phyloP scores from a whole-genome alignment of 2,329 filamentous ascomycete genomes.

The Cadophora sp. region DNA sequence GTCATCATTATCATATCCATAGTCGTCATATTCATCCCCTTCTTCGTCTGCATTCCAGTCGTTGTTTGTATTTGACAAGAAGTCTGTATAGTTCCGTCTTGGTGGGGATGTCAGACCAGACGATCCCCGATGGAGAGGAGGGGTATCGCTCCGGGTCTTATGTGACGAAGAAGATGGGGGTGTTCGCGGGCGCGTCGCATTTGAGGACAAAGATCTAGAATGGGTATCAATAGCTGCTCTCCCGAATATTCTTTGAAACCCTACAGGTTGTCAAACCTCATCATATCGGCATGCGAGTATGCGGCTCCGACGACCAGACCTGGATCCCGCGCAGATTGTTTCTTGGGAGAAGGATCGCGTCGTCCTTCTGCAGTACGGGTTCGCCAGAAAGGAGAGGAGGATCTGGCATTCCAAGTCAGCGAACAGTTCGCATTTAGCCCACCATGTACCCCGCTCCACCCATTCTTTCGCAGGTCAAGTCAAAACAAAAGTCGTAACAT shows the following conservation, averaged over 20 bases:
- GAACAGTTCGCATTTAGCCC: constrained; percentile 12
- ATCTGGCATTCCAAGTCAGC: constrained; percentile 58
- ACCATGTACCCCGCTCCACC: constrained; percentile 20
- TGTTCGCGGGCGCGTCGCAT: constrained; percentile 73
- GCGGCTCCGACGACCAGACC: constrained; percentile 88
- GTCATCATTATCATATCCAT: constrained; percentile 81
- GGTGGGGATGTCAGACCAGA: constrained; percentile 66
- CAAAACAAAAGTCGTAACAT: constrained; percentile 47
- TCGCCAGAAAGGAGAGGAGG: constrained; percentile 89
- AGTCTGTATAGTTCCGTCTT: constrained; percentile 78
- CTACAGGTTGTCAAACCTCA: constrained; percentile 85
- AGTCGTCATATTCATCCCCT: constrained; percentile 73
- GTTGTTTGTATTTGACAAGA: constrained; percentile 81
- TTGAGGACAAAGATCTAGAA: constrained; percentile 63
- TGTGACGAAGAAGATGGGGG: constrained; percentile 69
- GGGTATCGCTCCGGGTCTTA: constrained; percentile 61
- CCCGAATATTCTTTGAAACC: constrained; percentile 41
- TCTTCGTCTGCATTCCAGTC: constrained; percentile 80
- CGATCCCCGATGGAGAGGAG: constrained; percentile 59
- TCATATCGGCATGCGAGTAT: constrained; percentile 94
- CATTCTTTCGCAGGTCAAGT: not conserved
- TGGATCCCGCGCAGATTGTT: constrained; percentile 60
- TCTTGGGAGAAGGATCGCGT: constrained; percentile 60
- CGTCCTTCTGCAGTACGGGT: constrained; percentile 62
- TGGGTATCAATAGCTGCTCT: constrained; percentile 18